Conservation (phyloP, 73 alveolate genomes). For the Diophrys appendiculata region DNA sequence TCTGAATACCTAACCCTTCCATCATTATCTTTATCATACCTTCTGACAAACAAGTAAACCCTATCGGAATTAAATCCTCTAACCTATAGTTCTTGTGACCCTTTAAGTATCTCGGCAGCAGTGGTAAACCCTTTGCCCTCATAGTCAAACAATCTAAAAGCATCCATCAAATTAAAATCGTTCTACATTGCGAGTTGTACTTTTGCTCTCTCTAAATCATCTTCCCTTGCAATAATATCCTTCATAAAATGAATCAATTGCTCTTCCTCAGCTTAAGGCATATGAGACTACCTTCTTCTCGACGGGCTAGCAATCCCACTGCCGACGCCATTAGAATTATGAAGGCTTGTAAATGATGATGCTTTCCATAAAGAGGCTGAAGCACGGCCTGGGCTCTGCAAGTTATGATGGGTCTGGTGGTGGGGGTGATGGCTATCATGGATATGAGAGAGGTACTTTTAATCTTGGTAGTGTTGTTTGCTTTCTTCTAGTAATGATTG, state of each 20-base stretch:
- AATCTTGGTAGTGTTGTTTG: too few species aligned
- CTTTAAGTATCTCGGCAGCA: constrained; percentile 42
- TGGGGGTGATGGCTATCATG: too few species aligned
- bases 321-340: too few species aligned
- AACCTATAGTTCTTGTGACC: constrained; percentile 9
- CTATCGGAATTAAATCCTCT: constrained; percentile 22
- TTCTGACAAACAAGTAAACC: constrained; percentile 28
- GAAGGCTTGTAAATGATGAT: too few species aligned
- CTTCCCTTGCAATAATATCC: not conserved
- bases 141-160: constrained; percentile 78
- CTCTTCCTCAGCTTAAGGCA: not conserved
- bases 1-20: constrained; percentile 50
- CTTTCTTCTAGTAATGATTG: too few species aligned
- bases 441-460: too few species aligned
- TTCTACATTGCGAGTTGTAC: constrained; percentile 66
- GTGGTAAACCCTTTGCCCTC: constrained; percentile 68
- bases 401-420: too few species aligned
- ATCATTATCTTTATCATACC: constrained; percentile 49
- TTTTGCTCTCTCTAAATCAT: constrained; percentile 65
- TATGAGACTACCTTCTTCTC: too few species aligned
- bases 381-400: too few species aligned
- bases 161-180: constrained; percentile 89
- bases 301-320: too few species aligned
- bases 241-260: not conserved
- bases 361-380: too few species aligned